Conservation (phyloP, 345 rosid genomes). For the Raphanus sativus region DNA sequence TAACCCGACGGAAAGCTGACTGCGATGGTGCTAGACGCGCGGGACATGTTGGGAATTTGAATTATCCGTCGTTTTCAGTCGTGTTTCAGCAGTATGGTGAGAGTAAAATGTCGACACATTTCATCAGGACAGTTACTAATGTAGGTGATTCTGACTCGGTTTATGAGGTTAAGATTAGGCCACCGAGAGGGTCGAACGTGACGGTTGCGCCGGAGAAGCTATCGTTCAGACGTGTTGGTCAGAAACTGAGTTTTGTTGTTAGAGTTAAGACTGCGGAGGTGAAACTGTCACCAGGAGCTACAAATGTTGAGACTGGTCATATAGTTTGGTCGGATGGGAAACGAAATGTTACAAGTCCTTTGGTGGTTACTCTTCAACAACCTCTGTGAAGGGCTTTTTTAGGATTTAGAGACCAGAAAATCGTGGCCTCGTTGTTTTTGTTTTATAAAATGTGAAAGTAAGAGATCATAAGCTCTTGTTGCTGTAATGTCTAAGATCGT, state of each 20-base stretch:
- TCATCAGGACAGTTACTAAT: conserved; percentile 77
- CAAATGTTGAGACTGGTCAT: conserved; percentile 62
- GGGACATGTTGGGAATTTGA: conserved; percentile 71
- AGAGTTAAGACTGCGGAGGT: conserved; percentile 49
- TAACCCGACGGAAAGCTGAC: conserved; percentile 64
- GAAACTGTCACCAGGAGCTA: conserved; percentile 56
- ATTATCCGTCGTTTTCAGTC: conserved; percentile 70
- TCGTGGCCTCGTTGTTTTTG: conserved; percentile 19
- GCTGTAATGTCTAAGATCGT: conserved; percentile 17
- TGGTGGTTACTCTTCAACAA: conserved; percentile 90
- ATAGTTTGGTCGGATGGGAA: conserved; percentile 84
- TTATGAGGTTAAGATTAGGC: conserved; percentile 48
- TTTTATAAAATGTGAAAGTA: conserved; percentile 9
- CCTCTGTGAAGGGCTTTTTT: conserved; percentile 49
- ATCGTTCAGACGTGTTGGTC: conserved; percentile 61
- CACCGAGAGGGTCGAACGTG: conserved; percentile 62
- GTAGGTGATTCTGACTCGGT: conserved; percentile 64
- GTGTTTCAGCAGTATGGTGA: conserved; percentile 72
- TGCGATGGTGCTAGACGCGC: conserved; percentile 67
- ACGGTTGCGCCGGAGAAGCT: conserved; percentile 65
- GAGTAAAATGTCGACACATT: conserved; percentile 64
- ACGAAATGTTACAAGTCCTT: conserved; percentile 74
- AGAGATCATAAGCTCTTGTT: conserved; percentile 22
- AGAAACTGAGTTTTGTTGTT: conserved; percentile 68
- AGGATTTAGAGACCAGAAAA: conserved; percentile 17